Percentiles rank a stretch among this genome's conserved stretches.
phyloP scores from a whole-genome alignment of 768 basidiomycete species.

The Tulasnella sp. region DNA sequence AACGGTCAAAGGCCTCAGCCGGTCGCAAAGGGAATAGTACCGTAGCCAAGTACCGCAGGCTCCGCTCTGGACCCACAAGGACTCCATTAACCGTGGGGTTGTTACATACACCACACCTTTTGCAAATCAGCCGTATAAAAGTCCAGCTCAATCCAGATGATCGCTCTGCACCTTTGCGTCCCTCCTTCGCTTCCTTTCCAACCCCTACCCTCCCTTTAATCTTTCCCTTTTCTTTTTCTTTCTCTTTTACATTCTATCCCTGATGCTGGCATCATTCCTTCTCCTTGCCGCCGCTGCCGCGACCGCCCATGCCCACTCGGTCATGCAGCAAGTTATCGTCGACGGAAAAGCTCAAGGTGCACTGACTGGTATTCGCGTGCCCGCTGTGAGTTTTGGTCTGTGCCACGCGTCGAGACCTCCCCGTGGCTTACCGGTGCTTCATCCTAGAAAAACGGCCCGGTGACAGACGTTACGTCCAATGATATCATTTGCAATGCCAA shows the following conservation, averaged over 20 bases:
- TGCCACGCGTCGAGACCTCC: too few species aligned
- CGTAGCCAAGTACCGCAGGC: not conserved
- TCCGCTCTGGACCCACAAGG: not conserved
- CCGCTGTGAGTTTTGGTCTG: not conserved
- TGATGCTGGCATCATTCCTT: slow-evolving; percentile 8
- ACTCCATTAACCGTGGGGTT: not conserved
- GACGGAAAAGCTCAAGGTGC: slow-evolving; percentile 6
- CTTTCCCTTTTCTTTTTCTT: not conserved
- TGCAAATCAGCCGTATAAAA: not conserved
- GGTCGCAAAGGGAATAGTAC: not conserved
- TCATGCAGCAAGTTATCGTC: slow-evolving; percentile 4
- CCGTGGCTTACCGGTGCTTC: not conserved
- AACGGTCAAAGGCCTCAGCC: not conserved
- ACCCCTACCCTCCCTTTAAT: not conserved
- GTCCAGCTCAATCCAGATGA: not conserved
- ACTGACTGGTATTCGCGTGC: slow-evolving; percentile 2
- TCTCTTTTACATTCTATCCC: not conserved
- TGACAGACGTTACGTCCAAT: not conserved
- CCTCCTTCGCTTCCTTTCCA: not conserved
- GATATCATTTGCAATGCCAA: not conserved
- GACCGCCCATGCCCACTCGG: slow-evolving; percentile 3
- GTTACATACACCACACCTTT: not conserved
- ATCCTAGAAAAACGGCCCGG: not conserved
- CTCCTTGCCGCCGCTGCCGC: not conserved
- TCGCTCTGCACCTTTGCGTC: not conserved